These are phyloP conservation scores for Acacia concinna DNA, from an alignment of 331 rosid genomes.

Conservation along the genomic window DNA sequence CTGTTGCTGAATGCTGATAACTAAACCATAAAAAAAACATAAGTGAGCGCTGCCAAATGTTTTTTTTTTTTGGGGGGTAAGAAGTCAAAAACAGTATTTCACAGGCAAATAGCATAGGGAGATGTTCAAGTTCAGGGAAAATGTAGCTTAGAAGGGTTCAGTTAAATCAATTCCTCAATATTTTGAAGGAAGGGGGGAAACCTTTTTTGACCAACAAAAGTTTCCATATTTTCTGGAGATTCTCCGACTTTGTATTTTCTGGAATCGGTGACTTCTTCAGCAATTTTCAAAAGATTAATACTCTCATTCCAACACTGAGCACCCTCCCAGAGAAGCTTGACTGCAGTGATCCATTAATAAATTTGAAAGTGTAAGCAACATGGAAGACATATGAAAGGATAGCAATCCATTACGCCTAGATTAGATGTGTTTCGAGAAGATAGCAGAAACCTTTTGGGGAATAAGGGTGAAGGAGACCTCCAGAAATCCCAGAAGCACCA, in stretches of 20 bases:
- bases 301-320: conserved; percentile 90
- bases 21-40: neutral
- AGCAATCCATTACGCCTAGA: conserved; percentile 7
- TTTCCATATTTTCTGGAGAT: conserved; percentile 29
- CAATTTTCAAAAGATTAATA: conserved; percentile 64
- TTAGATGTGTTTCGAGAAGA: neutral
- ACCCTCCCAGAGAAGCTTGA: conserved; percentile 77
- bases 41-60: neutral
- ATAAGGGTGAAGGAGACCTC: conserved; percentile 96
- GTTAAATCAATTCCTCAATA: neutral
- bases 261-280: conserved; percentile 57
- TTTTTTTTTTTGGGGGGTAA: neutral
- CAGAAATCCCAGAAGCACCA: conserved; percentile 90
- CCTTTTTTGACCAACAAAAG: conserved; percentile 61
- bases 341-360: conserved; percentile 38
- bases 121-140: neutral
- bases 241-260: conserved; percentile 34
- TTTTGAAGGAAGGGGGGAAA: conserved; percentile 27
- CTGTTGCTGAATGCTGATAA: neutral
- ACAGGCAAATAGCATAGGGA: neutral
- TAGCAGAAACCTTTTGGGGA: conserved; percentile 75
- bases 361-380: neutral
- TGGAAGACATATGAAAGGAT: neutral
- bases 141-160: neutral
- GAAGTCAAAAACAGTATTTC: neutral